Base-by-base conservation (phyloP, 1,284 basidiomycete genomes). In the Ganoderma sinense region DNA sequence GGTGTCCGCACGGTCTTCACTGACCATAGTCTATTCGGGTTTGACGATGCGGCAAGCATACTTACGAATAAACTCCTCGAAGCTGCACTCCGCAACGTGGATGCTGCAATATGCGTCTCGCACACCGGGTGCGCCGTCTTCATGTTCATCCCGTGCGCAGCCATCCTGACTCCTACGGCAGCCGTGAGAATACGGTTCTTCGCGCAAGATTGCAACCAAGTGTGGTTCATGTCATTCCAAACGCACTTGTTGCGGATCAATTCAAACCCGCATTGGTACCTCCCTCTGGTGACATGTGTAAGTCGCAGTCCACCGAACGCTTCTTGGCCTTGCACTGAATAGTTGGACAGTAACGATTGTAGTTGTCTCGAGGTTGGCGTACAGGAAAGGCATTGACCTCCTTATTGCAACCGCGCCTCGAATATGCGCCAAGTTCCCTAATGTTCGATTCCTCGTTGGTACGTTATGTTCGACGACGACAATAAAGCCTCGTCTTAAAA, bases 331-430 rank as follows among this genome's bases (percentile, higher is more conserved):
- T 51, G 26, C 20, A 16, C 43, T 63, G 23, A 63, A 1, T 7
- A 7, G 3, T 39, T 6, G 14, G 1, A 74, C 23, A 97, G 96
- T 99, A 70, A 98, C 94, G 0, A 95, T 99, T 62, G 92, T 99
- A 11, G 91, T 98, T 29, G 83, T 99, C n/a, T 96, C 96, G 11
- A 91, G 98, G n/a, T 84, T 99, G 39, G 96, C 95, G 0, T 99
- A 99, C 78, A 90, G 98, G 58, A 99, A 99, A 83, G 98, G 98
- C 1, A 94, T 99, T 69, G 98, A 99, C 78, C 88, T 99, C 4
- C 89, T 99, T 20, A 94, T 99, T 0, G 95, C 95, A 0, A 94
- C 95, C 0, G 95, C 97, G 0, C 98, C 97, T 0, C 88, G 91
- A 33, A 94, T 99, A 67, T 99, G 98, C 78, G 87, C 87, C 0